phyloP scores from a whole-genome alignment of 1,139 yeast genomes.

The Saccharomycopsis phalli region DNA sequence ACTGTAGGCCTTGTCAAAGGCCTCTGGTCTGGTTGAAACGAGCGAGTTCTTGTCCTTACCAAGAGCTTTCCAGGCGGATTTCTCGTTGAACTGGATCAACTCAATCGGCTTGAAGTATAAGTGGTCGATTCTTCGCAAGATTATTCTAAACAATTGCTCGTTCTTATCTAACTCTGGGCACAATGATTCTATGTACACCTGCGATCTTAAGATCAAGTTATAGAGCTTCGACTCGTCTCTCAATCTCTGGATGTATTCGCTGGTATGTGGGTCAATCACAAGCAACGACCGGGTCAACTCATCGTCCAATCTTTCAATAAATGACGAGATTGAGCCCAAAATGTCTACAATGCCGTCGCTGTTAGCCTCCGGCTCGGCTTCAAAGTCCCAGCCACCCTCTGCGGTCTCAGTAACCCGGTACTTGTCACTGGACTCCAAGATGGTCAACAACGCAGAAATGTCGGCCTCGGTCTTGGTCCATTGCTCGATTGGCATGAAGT shows the following conservation, averaged over 20 bases:
- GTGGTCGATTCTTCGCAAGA: conserved; percentile 83
- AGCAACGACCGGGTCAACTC: conserved; percentile 86
- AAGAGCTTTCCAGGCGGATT: conserved; percentile 56
- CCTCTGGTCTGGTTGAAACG: conserved; percentile 18
- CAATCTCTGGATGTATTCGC: conserved; percentile 85
- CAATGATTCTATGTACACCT: conserved; percentile 69
- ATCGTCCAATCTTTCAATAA: conserved; percentile 90
- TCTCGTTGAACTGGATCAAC: conserved; percentile 63
- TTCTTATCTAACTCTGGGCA: conserved; percentile 33
- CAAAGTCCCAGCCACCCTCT: conserved; percentile 67
- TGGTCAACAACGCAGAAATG: conserved; percentile 49
- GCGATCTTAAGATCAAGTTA: conserved; percentile 72
- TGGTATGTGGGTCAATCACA: conserved; percentile 88
- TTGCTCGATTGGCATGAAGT: conserved; percentile 70
- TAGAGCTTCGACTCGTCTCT: conserved; percentile 79
- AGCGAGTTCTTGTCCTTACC: conserved; percentile 22
- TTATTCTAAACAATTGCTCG: conserved; percentile 65
- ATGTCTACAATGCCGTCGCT: conserved; percentile 61
- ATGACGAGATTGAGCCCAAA: conserved; percentile 77
- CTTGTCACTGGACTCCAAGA: conserved; percentile 53
- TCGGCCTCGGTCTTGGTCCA: conserved; percentile 72
- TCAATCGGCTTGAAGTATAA: conserved; percentile 84
- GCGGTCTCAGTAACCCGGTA: conserved; percentile 79
- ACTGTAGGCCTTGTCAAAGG: conserved; percentile 32
- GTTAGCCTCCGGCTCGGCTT: conserved; percentile 63